A percentile compares a stretch with the other conserved stretches of the same genome.
These are phyloP conservation scores for Tetradesmus lagerheimii DNA, from an alignment of 139 green algal genomes.

Conservation along the genomic window DNA sequence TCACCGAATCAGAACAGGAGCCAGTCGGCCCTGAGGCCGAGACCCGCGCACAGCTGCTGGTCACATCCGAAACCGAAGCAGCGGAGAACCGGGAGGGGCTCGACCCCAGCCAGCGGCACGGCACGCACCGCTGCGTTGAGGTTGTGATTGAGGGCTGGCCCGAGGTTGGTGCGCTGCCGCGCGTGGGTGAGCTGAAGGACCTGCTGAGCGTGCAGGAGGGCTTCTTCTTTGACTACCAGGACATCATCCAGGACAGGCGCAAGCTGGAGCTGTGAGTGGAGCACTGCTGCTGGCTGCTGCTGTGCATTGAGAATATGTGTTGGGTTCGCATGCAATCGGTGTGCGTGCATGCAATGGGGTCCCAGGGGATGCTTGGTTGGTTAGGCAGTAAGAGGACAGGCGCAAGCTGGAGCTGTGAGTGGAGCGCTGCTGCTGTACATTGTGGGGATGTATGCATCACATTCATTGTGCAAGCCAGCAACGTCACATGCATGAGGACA, in stretches of 20 bases:
- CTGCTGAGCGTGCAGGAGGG: constrained; percentile 70
- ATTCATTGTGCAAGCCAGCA: constrained; percentile 42
- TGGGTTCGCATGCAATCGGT: background rate
- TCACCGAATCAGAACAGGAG: constrained; percentile 41
- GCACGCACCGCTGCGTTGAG: constrained; percentile 68
- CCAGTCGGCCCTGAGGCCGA: constrained; percentile 35
- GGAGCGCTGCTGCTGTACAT: background rate
- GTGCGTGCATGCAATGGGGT: no score
- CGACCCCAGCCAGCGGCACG: constrained; percentile 48
- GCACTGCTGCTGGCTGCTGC: no score
- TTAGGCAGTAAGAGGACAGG: no score
- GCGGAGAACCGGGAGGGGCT: constrained; percentile 3
- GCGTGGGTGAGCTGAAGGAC: constrained; percentile 64
- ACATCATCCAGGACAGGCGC: constrained; percentile 65
- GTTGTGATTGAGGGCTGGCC: constrained; percentile 74
- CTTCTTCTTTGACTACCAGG: constrained; percentile 69
- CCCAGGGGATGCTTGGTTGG: no score
- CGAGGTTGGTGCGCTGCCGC: constrained; percentile 60
- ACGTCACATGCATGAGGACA: constrained; percentile 68
- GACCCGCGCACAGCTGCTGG: background rate
- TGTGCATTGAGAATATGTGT: background rate
- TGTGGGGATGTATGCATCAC: background rate
- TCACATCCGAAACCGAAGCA: constrained; percentile 37
- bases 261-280: constrained; percentile 67
- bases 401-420: background rate